phyloP scores from a whole-genome alignment of 2,329 filamentous ascomycete genomes.

The Arthrobotrys entomopaga region DNA sequence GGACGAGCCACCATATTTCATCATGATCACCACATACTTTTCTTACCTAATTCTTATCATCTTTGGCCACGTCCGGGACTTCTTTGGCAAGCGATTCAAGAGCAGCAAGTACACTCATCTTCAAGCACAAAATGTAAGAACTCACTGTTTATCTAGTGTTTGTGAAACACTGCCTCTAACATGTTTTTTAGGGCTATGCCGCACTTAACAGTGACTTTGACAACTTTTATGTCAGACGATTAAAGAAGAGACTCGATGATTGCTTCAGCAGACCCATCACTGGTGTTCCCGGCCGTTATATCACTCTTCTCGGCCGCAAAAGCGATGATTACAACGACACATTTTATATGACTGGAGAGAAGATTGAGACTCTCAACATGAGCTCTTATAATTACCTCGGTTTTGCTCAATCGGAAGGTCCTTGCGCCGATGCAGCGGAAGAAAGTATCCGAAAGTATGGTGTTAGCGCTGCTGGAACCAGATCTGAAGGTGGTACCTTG shows the following conservation, averaged over 20 bases:
- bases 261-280: conserved; percentile 93
- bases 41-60: conserved; percentile 96
- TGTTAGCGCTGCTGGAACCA: conserved; percentile 81
- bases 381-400: conserved; percentile 99
- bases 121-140: conserved; percentile 72
- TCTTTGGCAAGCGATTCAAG: conserved; percentile 95
- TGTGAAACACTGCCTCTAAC: conserved; percentile 14
- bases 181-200: conserved; percentile 74
- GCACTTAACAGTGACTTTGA: conserved; percentile 98
- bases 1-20: conserved; percentile 97
- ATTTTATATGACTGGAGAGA: conserved; percentile 88
- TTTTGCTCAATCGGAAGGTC: conserved; percentile 96
- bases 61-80: conserved; percentile 94
- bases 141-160: conserved; percentile 1
- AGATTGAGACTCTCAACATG: conserved; percentile 95
- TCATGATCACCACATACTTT: conserved; percentile 95
- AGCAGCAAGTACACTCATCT: conserved; percentile 86
- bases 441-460: conserved; percentile 85
- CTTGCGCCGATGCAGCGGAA: conserved; percentile 93
- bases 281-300: conserved; percentile 91
- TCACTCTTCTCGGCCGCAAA: conserved; percentile 89
- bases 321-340: conserved; percentile 91
- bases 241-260: conserved; percentile 96
- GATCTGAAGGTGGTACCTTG: conserved; percentile 83
- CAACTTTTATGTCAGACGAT: conserved; percentile 92